Percentiles rank a stretch among this genome's conserved stretches.
Evolutionary conservation across 257 asterid species (phyloP).

Genomic region (Solanum rostratum): DNA sequence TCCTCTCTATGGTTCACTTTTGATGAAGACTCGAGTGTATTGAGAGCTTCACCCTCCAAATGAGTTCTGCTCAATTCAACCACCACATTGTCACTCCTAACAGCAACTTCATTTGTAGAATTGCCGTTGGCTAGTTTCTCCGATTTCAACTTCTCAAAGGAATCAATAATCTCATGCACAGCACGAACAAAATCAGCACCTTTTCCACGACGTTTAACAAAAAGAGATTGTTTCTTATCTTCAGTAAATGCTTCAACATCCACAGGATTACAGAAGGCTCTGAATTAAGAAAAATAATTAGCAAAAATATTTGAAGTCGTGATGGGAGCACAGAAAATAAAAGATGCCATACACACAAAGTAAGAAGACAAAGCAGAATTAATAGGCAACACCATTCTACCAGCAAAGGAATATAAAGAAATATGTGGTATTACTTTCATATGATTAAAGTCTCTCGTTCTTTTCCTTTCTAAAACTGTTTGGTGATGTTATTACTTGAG

Average conservation of each 20-base stretch:
- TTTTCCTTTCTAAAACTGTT: not conserved
- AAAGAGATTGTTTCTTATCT: constrained; percentile 66
- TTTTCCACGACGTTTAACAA: constrained; percentile 79
- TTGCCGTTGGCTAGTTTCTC: constrained; percentile 30
- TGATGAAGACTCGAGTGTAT: constrained; percentile 17
- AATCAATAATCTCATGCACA: constrained; percentile 55
- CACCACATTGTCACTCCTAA: constrained; percentile 22
- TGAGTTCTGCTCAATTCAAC: constrained; percentile 26
- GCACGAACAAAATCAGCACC: constrained; percentile 88
- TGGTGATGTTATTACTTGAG: not conserved
- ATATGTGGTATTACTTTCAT: not conserved
- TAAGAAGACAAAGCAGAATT: not conserved
- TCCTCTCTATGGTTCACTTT: constrained; percentile 18
- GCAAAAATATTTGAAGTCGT: constrained; percentile 3
- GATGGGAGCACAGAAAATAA: not conserved
- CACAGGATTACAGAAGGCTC: constrained; percentile 91
- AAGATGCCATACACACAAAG: not conserved
- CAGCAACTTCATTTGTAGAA: constrained; percentile 21
- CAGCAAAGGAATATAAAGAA: not conserved
- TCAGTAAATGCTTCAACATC: constrained; percentile 91
- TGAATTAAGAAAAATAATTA: constrained; percentile 19
- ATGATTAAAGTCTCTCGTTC: not conserved
- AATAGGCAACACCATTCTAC: not conserved
- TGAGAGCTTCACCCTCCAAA: constrained; percentile 25
- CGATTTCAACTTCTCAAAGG: constrained; percentile 62